A percentile compares a stretch with the other conserved stretches of the same genome.
These are phyloP conservation scores for Sporothrix curviconia DNA, from an alignment of 2,329 filamentous ascomycete genomes.

Conservation along the genomic window DNA sequence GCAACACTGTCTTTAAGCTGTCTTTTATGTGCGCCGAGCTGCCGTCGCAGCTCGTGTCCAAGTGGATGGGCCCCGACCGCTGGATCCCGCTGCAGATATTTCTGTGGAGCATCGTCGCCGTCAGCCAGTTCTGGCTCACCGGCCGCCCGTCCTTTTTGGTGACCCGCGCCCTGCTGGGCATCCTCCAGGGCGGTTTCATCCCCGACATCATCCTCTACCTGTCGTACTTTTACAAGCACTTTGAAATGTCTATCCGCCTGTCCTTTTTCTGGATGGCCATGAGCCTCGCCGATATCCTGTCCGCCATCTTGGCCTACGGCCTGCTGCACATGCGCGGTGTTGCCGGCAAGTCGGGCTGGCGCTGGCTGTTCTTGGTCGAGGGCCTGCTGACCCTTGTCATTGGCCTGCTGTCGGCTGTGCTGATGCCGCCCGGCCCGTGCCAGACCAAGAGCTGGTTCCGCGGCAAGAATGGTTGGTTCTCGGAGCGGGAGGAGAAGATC, in stretches of 20 bases:
- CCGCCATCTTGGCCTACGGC: conserved; percentile 33
- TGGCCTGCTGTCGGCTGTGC: conserved; percentile 45
- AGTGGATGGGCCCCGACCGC: conserved; percentile 51
- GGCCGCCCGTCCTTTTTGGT: conserved; percentile 34
- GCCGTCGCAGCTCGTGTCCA: conserved; percentile 53
- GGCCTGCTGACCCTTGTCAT: conserved; percentile 39
- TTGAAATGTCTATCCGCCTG: conserved; percentile 34
- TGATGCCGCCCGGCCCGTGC: conserved; percentile 47
- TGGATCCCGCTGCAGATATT: conserved; percentile 56
- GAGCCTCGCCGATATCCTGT: conserved; percentile 34
- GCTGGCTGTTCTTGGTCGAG: conserved; percentile 53
- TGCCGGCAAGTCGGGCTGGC: conserved; percentile 32
- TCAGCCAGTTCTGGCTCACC: conserved; percentile 38
- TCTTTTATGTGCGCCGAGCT: conserved; percentile 50
- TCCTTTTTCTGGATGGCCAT: conserved; percentile 38
- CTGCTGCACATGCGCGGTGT: conserved; percentile 36
- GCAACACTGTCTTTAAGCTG: conserved; percentile 43
- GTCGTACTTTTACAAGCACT: conserved; percentile 39
- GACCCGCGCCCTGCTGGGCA: conserved; percentile 33
- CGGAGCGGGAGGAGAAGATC: conserved; percentile 50
- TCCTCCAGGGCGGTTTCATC: conserved; percentile 42
- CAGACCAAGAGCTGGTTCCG: conserved; percentile 50
- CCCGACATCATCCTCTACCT: conserved; percentile 38
- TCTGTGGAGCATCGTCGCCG: conserved; percentile 48
- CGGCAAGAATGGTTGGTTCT: conserved; percentile 53